These are phyloP conservation scores for Pleurotus cornucopiae DNA, from an alignment of 768 basidiomycete species.

Conservation along the genomic window DNA sequence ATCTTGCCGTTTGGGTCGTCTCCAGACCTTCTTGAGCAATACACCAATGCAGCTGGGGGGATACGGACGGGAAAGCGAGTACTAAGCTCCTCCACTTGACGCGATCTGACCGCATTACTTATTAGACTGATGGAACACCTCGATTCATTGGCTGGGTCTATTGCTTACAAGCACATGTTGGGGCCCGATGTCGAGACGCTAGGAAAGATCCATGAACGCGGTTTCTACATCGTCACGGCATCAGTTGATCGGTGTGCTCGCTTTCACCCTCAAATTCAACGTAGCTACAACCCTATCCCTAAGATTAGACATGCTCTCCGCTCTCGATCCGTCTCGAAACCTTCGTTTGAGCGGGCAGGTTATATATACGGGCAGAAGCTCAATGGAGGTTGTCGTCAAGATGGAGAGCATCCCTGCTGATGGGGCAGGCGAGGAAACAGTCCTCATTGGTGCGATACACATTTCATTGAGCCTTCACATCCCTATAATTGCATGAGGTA, in stretches of 20 bases:
- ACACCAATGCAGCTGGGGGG: conserved; percentile 67
- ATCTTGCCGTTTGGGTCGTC: conserved; percentile 61
- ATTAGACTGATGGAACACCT: conserved; percentile 71
- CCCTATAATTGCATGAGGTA: conserved; percentile 17
- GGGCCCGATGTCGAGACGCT: conserved; percentile 56
- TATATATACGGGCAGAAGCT: conserved; percentile 70
- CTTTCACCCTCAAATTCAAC: neutral
- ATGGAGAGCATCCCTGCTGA: conserved; percentile 58
- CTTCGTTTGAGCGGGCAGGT: conserved; percentile 77
- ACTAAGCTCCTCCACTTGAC: neutral
- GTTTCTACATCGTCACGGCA: conserved; percentile 82
- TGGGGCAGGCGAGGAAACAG: conserved; percentile 41
- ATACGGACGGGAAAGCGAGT: conserved; percentile 63
- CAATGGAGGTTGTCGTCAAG: conserved; percentile 84
- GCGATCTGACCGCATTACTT: neutral
- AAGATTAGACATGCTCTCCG: conserved; percentile 65
- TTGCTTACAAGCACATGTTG: conserved; percentile 80
- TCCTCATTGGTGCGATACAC: conserved; percentile 52
- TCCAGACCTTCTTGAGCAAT: conserved; percentile 57
- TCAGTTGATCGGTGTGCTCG: conserved; percentile 65
- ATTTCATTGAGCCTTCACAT: neutral
- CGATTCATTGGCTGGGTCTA: conserved; percentile 81
- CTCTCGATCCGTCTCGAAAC: conserved; percentile 58
- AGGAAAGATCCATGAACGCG: conserved; percentile 53
- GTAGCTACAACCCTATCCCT: neutral